Evolutionary conservation across 2,329 filamentous ascomycete genomes (phyloP), one percentile per base, ranked within the genome.

Genomic region (Neoarthrinium moseri): DNA sequence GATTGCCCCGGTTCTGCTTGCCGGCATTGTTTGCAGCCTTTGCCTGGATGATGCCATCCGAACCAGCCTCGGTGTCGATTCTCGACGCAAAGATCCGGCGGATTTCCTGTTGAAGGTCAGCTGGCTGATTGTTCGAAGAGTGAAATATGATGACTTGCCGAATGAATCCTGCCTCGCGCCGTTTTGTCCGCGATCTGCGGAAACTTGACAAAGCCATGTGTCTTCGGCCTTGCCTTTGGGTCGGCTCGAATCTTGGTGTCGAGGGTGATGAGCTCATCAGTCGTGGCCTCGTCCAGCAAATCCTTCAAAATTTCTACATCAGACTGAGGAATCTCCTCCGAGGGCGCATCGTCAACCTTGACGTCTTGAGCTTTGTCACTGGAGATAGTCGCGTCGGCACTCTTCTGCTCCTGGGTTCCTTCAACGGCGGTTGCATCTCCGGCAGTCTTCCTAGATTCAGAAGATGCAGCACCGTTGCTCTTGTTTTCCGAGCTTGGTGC

Each of bases 41-140:
- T 21, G 88, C 87, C 37, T 88, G 80, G 48, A 85, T 82, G 50
- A 86, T 80, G 36, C 75, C 77, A 4, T 66, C 62, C 17, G 61
- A 61, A 32, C 73, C 68, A 2, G 91, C 95, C 15, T 73, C 74
- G 2, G 89, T 95, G 47, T 95, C 89, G 41, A 96, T 75, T 46
- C 81, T 79, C 3, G 84, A 86, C n/a, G 74, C 72, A 65, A 96
- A 96, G 50, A 95, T 85, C 32, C 85, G 84, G 21, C 91, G 87
- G 36, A 96, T 73, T 72, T 80, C 74, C 58, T 72, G 39, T 10
- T 11, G 4, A 8, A 20, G 17, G 46, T 65, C 41, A 63, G 47
- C 8, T 2, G n/a, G 21, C 24, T 6, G 13, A 21, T 18, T 17
- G 35, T n/a, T 22, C 22, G 10, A 12, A 34, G 17, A n/a, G 8